Evolutionary conservation across 495 filamentous ascomycete genomes (phyloP).

Genomic region (Aspergillus cavernicola): DNA sequence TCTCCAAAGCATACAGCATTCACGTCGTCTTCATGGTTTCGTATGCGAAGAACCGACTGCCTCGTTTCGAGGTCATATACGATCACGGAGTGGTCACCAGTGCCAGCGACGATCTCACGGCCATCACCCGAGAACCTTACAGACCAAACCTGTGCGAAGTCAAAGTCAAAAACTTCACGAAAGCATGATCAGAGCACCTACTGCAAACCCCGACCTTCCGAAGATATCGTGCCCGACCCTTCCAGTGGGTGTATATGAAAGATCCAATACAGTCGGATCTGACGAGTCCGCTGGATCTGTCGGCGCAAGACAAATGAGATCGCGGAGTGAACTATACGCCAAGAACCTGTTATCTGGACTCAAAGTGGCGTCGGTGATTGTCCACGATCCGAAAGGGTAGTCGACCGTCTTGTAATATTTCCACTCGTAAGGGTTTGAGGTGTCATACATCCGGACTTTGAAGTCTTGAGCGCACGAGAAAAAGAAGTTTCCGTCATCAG

Average conservation of each 20-base stretch:
- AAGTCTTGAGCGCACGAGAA: constrained; percentile 94
- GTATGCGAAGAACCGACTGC: constrained; percentile 66
- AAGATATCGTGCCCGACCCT: constrained; percentile 34
- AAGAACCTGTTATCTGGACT: constrained; percentile 90
- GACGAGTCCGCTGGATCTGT: constrained; percentile 79
- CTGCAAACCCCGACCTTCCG: constrained; percentile 48
- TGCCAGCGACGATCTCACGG: constrained; percentile 85
- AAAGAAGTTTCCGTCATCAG: constrained; percentile 95
- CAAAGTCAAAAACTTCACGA: neutral
- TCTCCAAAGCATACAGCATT: constrained; percentile 98
- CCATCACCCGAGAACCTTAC: constrained; percentile 92
- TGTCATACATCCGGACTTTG: constrained; percentile 94
- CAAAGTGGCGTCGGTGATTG: constrained; percentile 87
- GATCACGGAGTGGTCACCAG: constrained; percentile 70
- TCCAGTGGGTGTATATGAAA: constrained; percentile 48
- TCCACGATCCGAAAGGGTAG: constrained; percentile 88
- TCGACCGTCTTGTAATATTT: constrained; percentile 89
- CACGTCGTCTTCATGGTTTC: constrained; percentile 81
- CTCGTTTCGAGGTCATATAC: constrained; percentile 91
- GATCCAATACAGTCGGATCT: constrained; percentile 73
- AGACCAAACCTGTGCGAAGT: constrained; percentile 70
- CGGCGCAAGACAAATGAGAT: constrained; percentile 75
- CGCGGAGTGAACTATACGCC: constrained; percentile 82
- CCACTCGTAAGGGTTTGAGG: constrained; percentile 93
- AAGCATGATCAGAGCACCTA: constrained; percentile 24